phyloP scores from a whole-genome alignment of 169 alveolate species.

The Condylostoma magnum region DNA sequence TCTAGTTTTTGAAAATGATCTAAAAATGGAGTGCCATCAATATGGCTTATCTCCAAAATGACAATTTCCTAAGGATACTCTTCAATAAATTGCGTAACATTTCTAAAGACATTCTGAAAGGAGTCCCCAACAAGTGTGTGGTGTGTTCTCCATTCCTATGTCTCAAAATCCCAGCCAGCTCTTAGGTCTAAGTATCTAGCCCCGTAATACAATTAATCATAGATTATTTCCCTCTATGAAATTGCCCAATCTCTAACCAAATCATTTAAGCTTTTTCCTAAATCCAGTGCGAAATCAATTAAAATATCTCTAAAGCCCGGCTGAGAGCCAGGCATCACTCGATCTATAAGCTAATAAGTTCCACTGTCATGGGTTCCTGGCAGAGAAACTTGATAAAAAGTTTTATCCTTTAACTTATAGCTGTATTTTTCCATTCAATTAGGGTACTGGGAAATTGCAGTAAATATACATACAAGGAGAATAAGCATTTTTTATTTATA shows the following conservation, averaged over 20 bases:
- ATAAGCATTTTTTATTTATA: no score
- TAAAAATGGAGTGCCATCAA: background rate
- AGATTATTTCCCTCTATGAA: no score
- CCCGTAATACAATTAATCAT: no score
- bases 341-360: background rate
- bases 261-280: no score
- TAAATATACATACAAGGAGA: no score
- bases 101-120: background rate
- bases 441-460: no score
- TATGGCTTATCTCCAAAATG: background rate
- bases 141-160: background rate
- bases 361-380: constrained; percentile 33
- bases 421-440: constrained; percentile 5
- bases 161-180: background rate
- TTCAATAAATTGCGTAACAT: background rate
- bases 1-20: background rate
- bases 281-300: no score
- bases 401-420: background rate
- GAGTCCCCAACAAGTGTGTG: background rate
- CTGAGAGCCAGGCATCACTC: constrained; percentile 3
- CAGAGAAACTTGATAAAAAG: constrained; percentile 3
- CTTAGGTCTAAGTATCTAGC: constrained; percentile 18
- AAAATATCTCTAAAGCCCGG: background rate
- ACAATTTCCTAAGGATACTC: constrained; percentile 18
- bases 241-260: no score